These are phyloP conservation scores for Parsonsia alboflavescens DNA, from an alignment of 257 asterid species.

Conservation along the genomic window DNA sequence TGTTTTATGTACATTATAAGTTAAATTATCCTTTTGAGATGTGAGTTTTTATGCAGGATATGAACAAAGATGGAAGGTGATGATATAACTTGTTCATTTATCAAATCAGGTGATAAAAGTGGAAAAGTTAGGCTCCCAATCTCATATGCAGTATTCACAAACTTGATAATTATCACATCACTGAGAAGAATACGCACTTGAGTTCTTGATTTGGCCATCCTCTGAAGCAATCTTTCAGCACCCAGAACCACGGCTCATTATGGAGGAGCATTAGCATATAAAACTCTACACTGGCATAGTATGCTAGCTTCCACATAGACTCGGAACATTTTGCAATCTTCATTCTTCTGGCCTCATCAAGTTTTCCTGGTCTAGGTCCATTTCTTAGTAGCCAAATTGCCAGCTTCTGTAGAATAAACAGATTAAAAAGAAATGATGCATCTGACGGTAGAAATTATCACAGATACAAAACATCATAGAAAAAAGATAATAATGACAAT, in stretches of 20 bases:
- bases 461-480: background rate
- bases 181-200: slow-evolving; percentile 20
- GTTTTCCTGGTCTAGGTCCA: slow-evolving; percentile 40
- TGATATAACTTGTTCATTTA: background rate
- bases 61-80: slow-evolving; percentile 1
- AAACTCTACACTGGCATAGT: slow-evolving; percentile 65
- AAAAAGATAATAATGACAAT: background rate
- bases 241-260: slow-evolving; percentile 69
- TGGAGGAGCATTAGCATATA: slow-evolving; percentile 46
- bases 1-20: background rate
- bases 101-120: background rate
- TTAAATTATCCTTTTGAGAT: background rate
- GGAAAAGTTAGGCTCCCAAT: background rate
- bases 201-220: slow-evolving; percentile 94
- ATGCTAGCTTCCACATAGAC: slow-evolving; percentile 92
- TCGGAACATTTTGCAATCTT: slow-evolving; percentile 80
- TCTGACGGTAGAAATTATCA: background rate
- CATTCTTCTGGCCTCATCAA: slow-evolving; percentile 45
- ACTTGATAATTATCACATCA: background rate
- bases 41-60: background rate
- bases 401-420: slow-evolving; percentile 51
- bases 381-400: slow-evolving; percentile 58
- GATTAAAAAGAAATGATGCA: slow-evolving; percentile 19
- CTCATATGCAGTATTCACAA: background rate
- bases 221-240: slow-evolving; percentile 48